Base-by-base conservation (phyloP, 108 stramenopile genomes). In the Skeletonema tropicum region DNA sequence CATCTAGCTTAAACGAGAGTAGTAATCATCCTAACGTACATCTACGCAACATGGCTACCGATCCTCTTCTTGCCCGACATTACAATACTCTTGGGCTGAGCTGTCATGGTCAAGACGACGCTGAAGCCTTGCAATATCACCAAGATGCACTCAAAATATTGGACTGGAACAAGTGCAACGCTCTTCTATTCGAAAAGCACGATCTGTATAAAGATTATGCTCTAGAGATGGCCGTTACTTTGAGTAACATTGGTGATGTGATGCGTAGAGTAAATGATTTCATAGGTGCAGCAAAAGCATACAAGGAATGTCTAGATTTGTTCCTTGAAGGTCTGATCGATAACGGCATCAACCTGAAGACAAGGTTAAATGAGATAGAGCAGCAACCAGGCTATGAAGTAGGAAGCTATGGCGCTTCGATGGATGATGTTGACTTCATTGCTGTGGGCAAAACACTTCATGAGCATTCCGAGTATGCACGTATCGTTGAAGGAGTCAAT, bases 151-250 rank as follows among this genome's bases (percentile, higher is more conserved):
- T 74, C 23, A 6, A 25, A 35, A 74, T 74, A 60, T 59, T 66
- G 38, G 65, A 66, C 25, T 65, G 73, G 57, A 74, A 74, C 26
- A 65, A 58, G 45, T 57, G 64, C 64, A 57, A 58, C 25, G 65
- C 73, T 38, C 57, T 74, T 31, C 36, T 74, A n/a, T 66, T 66
- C 38, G 65, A 59, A 17, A 30, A 52, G 0, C 9, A 30, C 17
- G 35, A 14, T 17, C 57, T 39, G 2, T 39, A 10, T 10, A 39
- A 17, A 17, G 52, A 39, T 3, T 57, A 41, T 55, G 63, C 72
- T 0, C 21, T 73, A 3, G 72, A 63, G 12, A 64, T 64, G 72
- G 72, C 72, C 6, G 21, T 61, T 32, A 64, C 72, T 45, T 36
- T 73, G 4, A 48, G 62, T 15, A 1, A 19, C 7, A 57, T 73